Evolutionary conservation across 495 filamentous ascomycete genomes (phyloP).

Genomic region (Podospora appendiculata): DNA sequence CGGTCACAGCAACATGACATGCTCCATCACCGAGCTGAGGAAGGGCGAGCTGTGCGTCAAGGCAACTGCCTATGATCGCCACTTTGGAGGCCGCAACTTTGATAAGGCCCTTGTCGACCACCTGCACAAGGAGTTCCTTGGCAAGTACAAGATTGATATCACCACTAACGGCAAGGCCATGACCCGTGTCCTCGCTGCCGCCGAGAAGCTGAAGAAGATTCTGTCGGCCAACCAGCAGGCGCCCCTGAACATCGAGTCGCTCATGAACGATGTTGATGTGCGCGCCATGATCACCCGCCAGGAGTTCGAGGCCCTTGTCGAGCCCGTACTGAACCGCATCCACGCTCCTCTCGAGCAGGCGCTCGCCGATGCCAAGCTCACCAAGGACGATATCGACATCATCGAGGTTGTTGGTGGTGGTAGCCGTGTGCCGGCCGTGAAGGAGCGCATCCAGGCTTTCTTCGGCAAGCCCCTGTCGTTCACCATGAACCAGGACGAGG

Average conservation of each 20-base stretch:
- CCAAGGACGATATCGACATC: slow-evolving; percentile 82
- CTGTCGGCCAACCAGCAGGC: slow-evolving; percentile 90
- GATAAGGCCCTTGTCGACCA: slow-evolving; percentile 92
- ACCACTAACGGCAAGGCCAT: slow-evolving; percentile 79
- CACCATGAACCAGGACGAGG: slow-evolving; percentile 98
- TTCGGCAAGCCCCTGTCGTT: slow-evolving; percentile 90
- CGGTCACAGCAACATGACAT: slow-evolving; percentile 91
- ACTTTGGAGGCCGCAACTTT: slow-evolving; percentile 97
- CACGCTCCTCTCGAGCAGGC: slow-evolving; percentile 77
- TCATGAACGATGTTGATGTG: slow-evolving; percentile 97
- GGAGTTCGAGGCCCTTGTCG: slow-evolving; percentile 83
- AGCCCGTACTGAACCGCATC: slow-evolving; percentile 72
- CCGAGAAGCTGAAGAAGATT: slow-evolving; percentile 98
- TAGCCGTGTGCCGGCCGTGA: slow-evolving; percentile 89
- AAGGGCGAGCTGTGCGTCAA: slow-evolving; percentile 96
- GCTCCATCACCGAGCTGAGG: slow-evolving; percentile 89
- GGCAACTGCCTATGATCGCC: slow-evolving; percentile 86
- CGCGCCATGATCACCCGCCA: slow-evolving; percentile 83
- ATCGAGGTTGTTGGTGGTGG: slow-evolving; percentile 93
- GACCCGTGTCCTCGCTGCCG: slow-evolving; percentile 75
- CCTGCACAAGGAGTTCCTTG: slow-evolving; percentile 89
- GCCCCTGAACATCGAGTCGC: slow-evolving; percentile 94
- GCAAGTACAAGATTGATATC: slow-evolving; percentile 89
- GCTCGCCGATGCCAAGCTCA: slow-evolving; percentile 83
- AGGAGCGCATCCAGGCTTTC: slow-evolving; percentile 81